phyloP scores from a whole-genome alignment of 2,329 filamentous ascomycete genomes.

The Pochonia chlamydosporia region DNA sequence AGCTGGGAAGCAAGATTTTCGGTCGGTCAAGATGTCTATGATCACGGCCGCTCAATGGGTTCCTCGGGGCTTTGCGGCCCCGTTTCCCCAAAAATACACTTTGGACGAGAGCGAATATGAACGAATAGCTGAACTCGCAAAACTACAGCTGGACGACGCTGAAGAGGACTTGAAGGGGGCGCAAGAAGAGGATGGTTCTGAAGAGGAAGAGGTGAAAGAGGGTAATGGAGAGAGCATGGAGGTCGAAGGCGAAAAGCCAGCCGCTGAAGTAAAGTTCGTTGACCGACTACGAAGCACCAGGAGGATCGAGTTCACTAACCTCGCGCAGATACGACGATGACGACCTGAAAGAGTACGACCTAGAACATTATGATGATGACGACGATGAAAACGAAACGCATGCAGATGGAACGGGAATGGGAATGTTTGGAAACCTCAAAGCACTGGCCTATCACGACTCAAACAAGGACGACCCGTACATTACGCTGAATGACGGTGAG shows the following conservation, averaged over 20 bases:
- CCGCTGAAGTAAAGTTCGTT: slow-evolving; percentile 7
- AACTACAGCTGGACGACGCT: slow-evolving; percentile 83
- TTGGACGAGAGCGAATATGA: slow-evolving; percentile 71
- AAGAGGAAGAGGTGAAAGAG: slow-evolving; percentile 19
- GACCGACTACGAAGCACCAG: background rate
- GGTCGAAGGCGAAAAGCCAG: slow-evolving; percentile 5
- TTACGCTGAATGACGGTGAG: slow-evolving; percentile 70
- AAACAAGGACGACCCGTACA: slow-evolving; percentile 94
- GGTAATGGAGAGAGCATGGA: slow-evolving; percentile 30
- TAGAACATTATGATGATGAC: slow-evolving; percentile 93
- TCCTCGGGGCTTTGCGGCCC: slow-evolving; percentile 68
- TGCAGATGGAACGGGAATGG: slow-evolving; percentile 62
- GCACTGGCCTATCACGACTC: slow-evolving; percentile 90
- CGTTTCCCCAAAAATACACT: slow-evolving; percentile 69
- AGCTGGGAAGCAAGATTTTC: background rate
- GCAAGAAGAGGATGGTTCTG: slow-evolving; percentile 31
- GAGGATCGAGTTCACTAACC: slow-evolving; percentile 11
- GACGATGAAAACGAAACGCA: slow-evolving; percentile 42
- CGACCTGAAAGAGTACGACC: slow-evolving; percentile 90
- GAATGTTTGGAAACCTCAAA: slow-evolving; percentile 94
- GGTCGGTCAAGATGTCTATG: slow-evolving; percentile 54
- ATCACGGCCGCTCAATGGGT: slow-evolving; percentile 74
- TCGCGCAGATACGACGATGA: slow-evolving; percentile 61
- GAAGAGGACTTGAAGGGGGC: slow-evolving; percentile 78
- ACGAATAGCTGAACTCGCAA: slow-evolving; percentile 68